Evolutionary conservation across 305 asterid genomes (phyloP).

Genomic region (Fraxinus nigra): DNA sequence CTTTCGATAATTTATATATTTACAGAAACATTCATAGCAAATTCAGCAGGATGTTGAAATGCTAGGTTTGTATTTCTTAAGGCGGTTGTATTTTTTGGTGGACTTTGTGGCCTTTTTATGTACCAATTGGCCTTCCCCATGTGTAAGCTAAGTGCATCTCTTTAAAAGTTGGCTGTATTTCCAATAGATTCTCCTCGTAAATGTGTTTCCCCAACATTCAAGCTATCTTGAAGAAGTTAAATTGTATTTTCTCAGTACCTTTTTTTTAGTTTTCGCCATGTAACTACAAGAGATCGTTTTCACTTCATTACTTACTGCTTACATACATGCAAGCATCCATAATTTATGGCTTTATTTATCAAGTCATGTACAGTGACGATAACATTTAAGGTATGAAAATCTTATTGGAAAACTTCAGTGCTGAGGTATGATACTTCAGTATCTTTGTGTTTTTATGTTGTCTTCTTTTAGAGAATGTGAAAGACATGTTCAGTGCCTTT

Average conservation of each 20-base stretch:
- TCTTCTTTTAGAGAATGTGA: constrained; percentile 6
- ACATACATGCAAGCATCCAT: background rate
- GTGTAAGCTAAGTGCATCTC: background rate
- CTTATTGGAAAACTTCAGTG: background rate
- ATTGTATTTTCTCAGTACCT: background rate
- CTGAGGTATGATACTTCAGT: background rate
- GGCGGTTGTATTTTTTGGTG: background rate
- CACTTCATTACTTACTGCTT: background rate
- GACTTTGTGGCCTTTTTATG: background rate
- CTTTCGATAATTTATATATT: background rate
- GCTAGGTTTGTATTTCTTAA: background rate
- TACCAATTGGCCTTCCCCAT: background rate
- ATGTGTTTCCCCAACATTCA: background rate
- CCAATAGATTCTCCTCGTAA: background rate
- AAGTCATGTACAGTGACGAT: background rate
- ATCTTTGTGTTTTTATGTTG: background rate
- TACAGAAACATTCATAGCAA: background rate
- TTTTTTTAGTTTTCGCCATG: background rate
- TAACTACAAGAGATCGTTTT: background rate
- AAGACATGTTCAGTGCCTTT: background rate
- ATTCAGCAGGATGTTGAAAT: background rate
- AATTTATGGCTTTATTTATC: background rate
- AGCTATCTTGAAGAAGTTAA: background rate
- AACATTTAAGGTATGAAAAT: background rate
- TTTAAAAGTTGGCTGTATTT: background rate